A percentile compares a stretch with the other conserved stretches of the same genome.
These are phyloP conservation scores for Acacia melanoxylon DNA, from an alignment of 306 rosid species.

Conservation along the genomic window DNA sequence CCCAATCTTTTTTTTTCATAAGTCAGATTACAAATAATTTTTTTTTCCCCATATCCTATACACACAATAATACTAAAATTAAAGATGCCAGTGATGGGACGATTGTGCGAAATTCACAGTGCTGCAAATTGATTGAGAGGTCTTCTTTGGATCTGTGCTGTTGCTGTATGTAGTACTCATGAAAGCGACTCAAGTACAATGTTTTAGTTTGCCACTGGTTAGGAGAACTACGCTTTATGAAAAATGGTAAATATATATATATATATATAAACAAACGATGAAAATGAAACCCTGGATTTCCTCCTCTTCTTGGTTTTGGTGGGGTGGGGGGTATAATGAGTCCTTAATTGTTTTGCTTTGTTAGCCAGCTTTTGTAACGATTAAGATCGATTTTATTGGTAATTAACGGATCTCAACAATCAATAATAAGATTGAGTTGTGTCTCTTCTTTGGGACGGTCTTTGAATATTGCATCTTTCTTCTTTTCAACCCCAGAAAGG, in stretches of 20 bases:
- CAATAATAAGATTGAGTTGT: neutral
- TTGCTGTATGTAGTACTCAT: neutral
- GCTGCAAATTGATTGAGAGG: neutral
- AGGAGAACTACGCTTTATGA: neutral
- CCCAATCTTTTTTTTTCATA: too few relatives aligned
- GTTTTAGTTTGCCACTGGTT: neutral
- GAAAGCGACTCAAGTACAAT: constrained; percentile 19
- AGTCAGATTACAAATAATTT: too few relatives aligned
- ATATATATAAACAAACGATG: neutral
- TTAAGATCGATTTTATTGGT: neutral
- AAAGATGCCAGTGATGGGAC: neutral
- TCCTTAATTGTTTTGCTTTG: neutral
- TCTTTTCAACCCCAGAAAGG: neutral
- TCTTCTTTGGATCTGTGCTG: neutral
- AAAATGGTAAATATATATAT: too few relatives aligned
- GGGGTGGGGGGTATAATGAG: neutral
- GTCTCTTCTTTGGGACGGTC: neutral
- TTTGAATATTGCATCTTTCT: neutral
- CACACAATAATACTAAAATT: too few relatives aligned
- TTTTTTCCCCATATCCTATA: too few relatives aligned
- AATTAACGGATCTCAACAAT: neutral
- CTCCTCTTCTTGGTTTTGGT: neutral
- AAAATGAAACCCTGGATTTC: neutral
- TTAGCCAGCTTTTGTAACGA: neutral
- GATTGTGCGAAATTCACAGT: neutral